phyloP scores from a whole-genome alignment of 2,329 filamentous ascomycete genomes.

The Alternaria incomplexa region DNA sequence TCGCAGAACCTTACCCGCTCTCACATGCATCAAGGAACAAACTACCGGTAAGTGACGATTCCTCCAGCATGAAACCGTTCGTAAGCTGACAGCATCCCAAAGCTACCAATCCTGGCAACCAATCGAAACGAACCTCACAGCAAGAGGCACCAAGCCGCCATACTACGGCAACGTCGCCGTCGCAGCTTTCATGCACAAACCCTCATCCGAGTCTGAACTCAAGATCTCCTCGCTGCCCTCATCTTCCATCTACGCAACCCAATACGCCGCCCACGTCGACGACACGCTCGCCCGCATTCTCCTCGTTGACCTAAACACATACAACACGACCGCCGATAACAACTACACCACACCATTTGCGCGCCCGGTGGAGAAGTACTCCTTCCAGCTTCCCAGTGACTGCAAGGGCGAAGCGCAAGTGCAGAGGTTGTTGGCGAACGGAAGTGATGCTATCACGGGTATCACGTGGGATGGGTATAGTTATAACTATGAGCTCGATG shows the following conservation, averaged over 20 bases:
- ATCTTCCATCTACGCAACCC: not conserved
- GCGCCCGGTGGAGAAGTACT: conserved; percentile 49
- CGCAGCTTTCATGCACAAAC: conserved; percentile 55
- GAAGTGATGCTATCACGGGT: conserved; percentile 67
- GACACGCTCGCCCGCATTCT: conserved; percentile 56
- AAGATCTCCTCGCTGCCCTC: not conserved
- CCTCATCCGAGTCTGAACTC: not conserved
- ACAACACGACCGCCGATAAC: conserved; percentile 33
- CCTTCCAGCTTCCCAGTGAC: conserved; percentile 46
- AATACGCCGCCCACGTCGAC: conserved; percentile 61
- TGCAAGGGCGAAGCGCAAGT: conserved; percentile 41
- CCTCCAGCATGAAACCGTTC: not conserved
- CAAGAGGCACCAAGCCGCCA: conserved; percentile 65
- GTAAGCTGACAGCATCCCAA: not conserved
- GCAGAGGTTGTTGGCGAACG: conserved; percentile 63
- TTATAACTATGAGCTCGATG: conserved; percentile 65
- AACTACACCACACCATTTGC: conserved; percentile 20
- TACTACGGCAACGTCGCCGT: conserved; percentile 69
- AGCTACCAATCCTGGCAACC: conserved; percentile 61
- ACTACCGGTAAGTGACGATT: conserved; percentile 60
- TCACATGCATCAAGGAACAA: conserved; percentile 69
- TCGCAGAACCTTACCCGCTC: conserved; percentile 62
- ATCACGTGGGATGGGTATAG: conserved; percentile 67
- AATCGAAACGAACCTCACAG: conserved; percentile 55
- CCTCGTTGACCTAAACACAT: conserved; percentile 63